Conservation (phyloP, 768 basidiomycete species). For the Austroboletus eburneus region DNA sequence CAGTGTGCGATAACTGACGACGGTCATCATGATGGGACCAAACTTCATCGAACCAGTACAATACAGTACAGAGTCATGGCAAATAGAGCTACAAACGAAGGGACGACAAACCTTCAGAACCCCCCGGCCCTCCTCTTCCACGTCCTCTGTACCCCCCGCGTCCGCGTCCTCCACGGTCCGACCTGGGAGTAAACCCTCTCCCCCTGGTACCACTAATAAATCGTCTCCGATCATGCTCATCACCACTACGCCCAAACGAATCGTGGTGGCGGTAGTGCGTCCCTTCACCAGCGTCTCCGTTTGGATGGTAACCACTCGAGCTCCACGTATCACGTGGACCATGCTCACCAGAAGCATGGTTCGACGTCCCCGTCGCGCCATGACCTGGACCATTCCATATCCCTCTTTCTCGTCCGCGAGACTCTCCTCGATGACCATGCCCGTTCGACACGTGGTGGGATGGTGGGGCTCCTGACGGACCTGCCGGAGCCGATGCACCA, state of each 20-base stretch:
- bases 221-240: slow-evolving; percentile 33
- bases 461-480: neutral
- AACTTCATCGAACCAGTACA: neutral
- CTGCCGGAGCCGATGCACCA: neutral
- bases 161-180: slow-evolving; percentile 36
- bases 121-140: slow-evolving; percentile 25
- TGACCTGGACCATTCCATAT: slow-evolving; percentile 6
- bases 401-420: slow-evolving; percentile 9
- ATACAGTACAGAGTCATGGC: neutral
- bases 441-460: slow-evolving; percentile 2
- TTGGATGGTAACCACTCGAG: neutral
- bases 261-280: neutral
- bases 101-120: neutral
- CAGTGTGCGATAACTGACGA: too few relatives aligned
- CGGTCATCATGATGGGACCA: neutral
- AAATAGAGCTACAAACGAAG: slow-evolving; percentile 9
- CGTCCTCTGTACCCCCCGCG: slow-evolving; percentile 31
- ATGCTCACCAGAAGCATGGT: neutral
- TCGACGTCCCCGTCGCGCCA: neutral
- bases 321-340: neutral
- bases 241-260: slow-evolving; percentile 21
- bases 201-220: slow-evolving; percentile 26
- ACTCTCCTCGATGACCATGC: slow-evolving; percentile 1
- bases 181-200: slow-evolving; percentile 26
- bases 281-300: slow-evolving; percentile 6